Percentiles rank a stretch among this genome's conserved stretches.
Evolutionary conservation across 2,329 filamentous ascomycete genomes (phyloP).

Genomic region (Monilinia laxa): DNA sequence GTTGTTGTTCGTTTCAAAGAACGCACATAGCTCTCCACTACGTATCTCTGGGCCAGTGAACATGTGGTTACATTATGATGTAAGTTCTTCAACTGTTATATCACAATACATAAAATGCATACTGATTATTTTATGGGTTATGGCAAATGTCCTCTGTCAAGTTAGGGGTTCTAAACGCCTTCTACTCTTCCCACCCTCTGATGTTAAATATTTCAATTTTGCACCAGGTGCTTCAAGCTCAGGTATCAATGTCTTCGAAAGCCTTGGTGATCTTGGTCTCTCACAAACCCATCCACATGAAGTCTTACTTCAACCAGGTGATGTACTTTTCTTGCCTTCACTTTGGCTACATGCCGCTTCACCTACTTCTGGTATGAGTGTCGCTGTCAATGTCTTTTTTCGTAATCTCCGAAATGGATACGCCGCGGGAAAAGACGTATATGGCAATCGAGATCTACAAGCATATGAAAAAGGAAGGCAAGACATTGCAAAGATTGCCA

Average conservation of each 20-base stretch:
- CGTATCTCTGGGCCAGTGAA: conserved; percentile 76
- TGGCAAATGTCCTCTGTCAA: conserved; percentile 85
- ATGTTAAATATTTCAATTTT: conserved; percentile 69
- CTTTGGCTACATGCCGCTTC: conserved; percentile 80
- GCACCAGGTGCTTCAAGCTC: conserved; percentile 79
- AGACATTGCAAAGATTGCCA: conserved; percentile 66
- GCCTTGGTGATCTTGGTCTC: conserved; percentile 45
- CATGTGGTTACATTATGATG: conserved; percentile 91
- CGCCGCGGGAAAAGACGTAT: conserved; percentile 75
- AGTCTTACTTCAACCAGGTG: conserved; percentile 65
- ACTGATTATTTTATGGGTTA: conserved; percentile 58
- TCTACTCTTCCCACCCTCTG: conserved; percentile 74
- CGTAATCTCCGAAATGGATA: conserved; percentile 67
- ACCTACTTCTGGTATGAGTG: conserved; percentile 57
- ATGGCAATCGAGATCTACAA: conserved; percentile 81
- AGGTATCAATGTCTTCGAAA: conserved; percentile 67
- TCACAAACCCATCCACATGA: conserved; percentile 62
- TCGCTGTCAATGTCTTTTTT: conserved; percentile 92
- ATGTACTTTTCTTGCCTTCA: conserved; percentile 77
- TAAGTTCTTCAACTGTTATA: conserved; percentile 42
- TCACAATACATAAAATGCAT: no score
- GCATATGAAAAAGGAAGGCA: conserved; percentile 79
- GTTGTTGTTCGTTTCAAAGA: conserved; percentile 58
- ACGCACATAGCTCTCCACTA: conserved; percentile 74
- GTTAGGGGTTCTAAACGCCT: conserved; percentile 71